A percentile compares a stretch with the other conserved stretches of the same genome.
These are phyloP conservation scores for Pezicula rhizophila DNA, from an alignment of 2,329 filamentous ascomycete genomes.

Conservation along the genomic window DNA sequence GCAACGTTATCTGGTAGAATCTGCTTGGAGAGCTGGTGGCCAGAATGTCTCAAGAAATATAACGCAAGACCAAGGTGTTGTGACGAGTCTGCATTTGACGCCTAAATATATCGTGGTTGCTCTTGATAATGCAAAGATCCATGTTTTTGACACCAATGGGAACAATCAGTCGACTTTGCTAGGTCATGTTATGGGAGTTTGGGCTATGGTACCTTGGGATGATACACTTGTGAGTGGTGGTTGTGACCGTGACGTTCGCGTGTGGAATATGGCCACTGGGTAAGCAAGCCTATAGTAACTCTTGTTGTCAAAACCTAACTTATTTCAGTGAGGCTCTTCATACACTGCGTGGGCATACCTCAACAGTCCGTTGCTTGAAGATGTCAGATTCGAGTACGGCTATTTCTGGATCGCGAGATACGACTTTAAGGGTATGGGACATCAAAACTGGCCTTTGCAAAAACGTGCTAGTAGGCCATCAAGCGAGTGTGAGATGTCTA, in stretches of 20 bases:
- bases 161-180: conserved; percentile 82
- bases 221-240: conserved; percentile 93
- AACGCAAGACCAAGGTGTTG: conserved; percentile 92
- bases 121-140: conserved; percentile 95
- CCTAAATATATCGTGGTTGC: conserved; percentile 96
- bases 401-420: conserved; percentile 94
- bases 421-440: conserved; percentile 92
- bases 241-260: conserved; percentile 91
- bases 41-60: conserved; percentile 78
- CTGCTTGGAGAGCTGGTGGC: conserved; percentile 93
- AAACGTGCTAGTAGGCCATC: conserved; percentile 88
- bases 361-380: conserved; percentile 92
- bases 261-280: conserved; percentile 95
- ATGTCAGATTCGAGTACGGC: conserved; percentile 94
- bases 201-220: conserved; percentile 98
- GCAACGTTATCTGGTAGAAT: conserved; percentile 93
- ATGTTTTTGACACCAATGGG: conserved; percentile 92
- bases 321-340: conserved; percentile 61
- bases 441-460: conserved; percentile 80
- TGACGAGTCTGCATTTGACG: conserved; percentile 90
- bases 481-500: conserved; percentile 89
- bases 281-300: conserved; percentile 37
- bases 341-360: conserved; percentile 88
- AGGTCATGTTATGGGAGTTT: conserved; percentile 98
- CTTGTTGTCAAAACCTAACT: conserved; percentile 21